These are phyloP conservation scores for Annona squamosa DNA, from an alignment of 164 flowering plant genomes.

Conservation along the genomic window DNA sequence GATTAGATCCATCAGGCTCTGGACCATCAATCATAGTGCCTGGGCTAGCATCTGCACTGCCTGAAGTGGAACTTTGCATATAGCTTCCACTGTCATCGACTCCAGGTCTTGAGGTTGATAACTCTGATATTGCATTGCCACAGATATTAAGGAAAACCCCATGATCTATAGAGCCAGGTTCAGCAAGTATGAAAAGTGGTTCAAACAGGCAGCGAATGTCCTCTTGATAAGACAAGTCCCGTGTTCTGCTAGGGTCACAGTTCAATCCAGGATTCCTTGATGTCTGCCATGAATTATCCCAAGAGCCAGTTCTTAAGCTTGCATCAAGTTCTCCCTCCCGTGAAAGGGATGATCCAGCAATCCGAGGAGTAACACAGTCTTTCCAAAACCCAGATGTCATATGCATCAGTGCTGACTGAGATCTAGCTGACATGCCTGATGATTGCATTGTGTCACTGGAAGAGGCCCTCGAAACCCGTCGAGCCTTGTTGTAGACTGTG, in stretches of 20 bases:
- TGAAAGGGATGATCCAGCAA: conserved; percentile 51
- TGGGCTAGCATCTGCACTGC: conserved; percentile 47
- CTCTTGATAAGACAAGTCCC: conserved; percentile 49
- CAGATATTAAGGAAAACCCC: conserved; percentile 40
- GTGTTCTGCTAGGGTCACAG: conserved; percentile 48
- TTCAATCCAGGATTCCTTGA: conserved; percentile 57
- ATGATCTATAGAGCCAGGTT: conserved; percentile 74
- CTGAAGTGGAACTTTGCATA: conserved; percentile 45
- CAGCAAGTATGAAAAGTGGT: conserved; percentile 91
- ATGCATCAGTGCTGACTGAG: conserved; percentile 56
- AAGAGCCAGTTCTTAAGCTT: conserved; percentile 50
- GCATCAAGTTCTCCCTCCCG: conserved; percentile 81
- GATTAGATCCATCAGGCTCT: conserved; percentile 49
- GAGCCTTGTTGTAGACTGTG: conserved; percentile 91
- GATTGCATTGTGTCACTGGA: conserved; percentile 41
- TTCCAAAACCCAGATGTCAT: conserved; percentile 87
- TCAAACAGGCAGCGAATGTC: conserved; percentile 73
- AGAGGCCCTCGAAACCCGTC: conserved; percentile 63
- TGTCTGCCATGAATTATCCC: conserved; percentile 90
- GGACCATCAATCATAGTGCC: conserved; percentile 54
- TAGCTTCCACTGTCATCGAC: conserved; percentile 58
- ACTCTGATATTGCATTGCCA: conserved; percentile 38
- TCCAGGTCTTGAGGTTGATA: conserved; percentile 29
- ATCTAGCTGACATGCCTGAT: conserved; percentile 45
- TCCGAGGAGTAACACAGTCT: conserved; percentile 64